phyloP scores from a whole-genome alignment of 768 basidiomycete genomes.

The Suillus subluteus region DNA sequence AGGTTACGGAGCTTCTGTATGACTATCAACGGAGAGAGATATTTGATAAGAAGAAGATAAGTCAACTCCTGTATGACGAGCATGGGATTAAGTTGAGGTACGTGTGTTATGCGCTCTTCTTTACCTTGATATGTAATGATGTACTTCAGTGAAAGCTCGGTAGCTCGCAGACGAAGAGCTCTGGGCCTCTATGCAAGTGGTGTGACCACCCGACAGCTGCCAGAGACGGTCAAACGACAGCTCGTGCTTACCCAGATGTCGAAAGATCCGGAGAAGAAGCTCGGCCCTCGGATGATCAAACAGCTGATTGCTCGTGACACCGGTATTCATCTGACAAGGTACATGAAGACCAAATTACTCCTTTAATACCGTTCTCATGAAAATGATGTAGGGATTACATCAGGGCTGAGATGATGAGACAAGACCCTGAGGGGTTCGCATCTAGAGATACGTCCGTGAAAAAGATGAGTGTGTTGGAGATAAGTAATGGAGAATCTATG shows the following conservation, averaged over 20 bases:
- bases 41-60: conserved; percentile 29
- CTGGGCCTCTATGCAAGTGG: conserved; percentile 36
- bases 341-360: background rate
- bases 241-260: conserved; percentile 40
- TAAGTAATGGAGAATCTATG: background rate
- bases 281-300: conserved; percentile 34
- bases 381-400: conserved; percentile 17
- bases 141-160: conserved; percentile 31
- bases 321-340: conserved; percentile 38
- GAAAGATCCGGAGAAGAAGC: conserved; percentile 34
- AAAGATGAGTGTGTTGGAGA: background rate
- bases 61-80: conserved; percentile 28
- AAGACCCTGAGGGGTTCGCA: conserved; percentile 18
- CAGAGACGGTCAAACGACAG: conserved; percentile 33
- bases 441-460: conserved; percentile 17
- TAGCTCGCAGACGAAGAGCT: conserved; percentile 30
- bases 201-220: conserved; percentile 31
- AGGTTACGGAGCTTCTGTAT: conserved; percentile 20
- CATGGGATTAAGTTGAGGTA: conserved; percentile 36
- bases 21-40: conserved; percentile 32
- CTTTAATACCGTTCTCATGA: background rate
- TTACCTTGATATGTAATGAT: background rate
- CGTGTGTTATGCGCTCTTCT: conserved; percentile 12
- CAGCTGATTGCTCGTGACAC: conserved; percentile 33
- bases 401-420: conserved; percentile 17